These are phyloP conservation scores for Lachancea sp. DNA, from an alignment of 805 yeast genomes.

Conservation along the genomic window DNA sequence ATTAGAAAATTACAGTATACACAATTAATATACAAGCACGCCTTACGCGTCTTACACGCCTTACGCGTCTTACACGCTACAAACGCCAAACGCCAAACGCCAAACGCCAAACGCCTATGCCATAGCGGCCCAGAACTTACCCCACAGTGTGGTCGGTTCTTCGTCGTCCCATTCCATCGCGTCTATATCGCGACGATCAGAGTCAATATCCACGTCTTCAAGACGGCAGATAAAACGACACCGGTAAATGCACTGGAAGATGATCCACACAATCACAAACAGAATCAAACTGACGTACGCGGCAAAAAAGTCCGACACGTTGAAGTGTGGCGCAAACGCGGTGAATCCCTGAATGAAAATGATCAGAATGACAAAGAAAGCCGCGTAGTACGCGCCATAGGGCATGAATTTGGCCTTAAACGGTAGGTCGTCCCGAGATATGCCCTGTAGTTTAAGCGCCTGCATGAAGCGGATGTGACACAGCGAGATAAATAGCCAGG, in stretches of 20 bases:
- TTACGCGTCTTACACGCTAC: too few relatives aligned
- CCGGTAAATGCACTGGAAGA: slow-evolving; percentile 48
- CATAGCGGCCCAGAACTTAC: slow-evolving; percentile 43
- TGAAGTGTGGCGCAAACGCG: slow-evolving; percentile 48
- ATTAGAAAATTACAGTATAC: too few relatives aligned
- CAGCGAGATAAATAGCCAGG: slow-evolving; percentile 62
- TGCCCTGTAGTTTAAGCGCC: slow-evolving; percentile 55
- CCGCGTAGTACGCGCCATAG: slow-evolving; percentile 55
- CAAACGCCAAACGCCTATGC: neutral
- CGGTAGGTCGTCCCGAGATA: slow-evolving; percentile 63
- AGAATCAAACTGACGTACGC: slow-evolving; percentile 65
- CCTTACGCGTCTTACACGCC: too few relatives aligned
- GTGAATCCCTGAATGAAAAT: slow-evolving; percentile 67
- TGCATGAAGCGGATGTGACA: slow-evolving; percentile 67
- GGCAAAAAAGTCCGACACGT: slow-evolving; percentile 55
- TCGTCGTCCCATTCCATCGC: slow-evolving; percentile 53
- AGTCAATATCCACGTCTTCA: slow-evolving; percentile 63
- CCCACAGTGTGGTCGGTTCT: slow-evolving; percentile 44
- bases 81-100: too few relatives aligned
- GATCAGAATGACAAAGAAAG: slow-evolving; percentile 47
- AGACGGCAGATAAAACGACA: slow-evolving; percentile 40
- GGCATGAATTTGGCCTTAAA: slow-evolving; percentile 73
- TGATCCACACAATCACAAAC: slow-evolving; percentile 49
- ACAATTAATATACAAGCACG: too few relatives aligned
- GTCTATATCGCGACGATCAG: slow-evolving; percentile 60